A percentile compares a stretch with the other conserved stretches of the same genome.
phyloP scores from a whole-genome alignment of 2,329 filamentous ascomycete genomes.

The Monosporascus ibericus region DNA sequence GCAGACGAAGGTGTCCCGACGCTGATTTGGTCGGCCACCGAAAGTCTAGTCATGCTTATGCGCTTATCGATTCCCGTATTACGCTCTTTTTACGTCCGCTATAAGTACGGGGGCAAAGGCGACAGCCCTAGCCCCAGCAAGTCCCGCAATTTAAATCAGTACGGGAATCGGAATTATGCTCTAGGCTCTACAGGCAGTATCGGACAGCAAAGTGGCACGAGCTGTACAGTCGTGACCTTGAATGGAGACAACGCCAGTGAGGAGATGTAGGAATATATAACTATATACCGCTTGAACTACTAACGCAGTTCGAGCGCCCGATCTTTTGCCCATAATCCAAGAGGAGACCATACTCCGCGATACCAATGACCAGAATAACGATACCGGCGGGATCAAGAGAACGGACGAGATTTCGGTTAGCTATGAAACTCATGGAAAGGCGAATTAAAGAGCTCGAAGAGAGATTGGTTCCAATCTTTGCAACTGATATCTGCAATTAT shows the following conservation, averaged over 20 bases:
- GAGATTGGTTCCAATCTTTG: no score
- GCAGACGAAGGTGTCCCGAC: conserved; percentile 29
- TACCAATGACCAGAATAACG: no score
- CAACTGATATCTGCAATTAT: no score
- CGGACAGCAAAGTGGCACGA: not conserved
- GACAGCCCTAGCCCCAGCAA: not conserved
- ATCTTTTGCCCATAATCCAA: no score
- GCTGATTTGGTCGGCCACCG: conserved; percentile 33
- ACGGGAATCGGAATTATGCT: not conserved
- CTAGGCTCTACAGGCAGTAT: not conserved
- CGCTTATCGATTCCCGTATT: conserved; percentile 35
- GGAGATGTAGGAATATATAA: no score
- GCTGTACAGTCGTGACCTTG: not conserved
- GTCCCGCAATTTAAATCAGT: not conserved
- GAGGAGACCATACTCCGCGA: conserved; percentile 2
- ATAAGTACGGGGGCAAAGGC: conserved; percentile 1
- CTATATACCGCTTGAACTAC: no score
- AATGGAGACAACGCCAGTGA: not conserved
- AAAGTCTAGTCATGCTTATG: conserved; percentile 32
- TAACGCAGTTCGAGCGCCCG: no score
- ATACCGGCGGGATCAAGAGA: not conserved
- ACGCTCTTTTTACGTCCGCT: conserved; percentile 28
- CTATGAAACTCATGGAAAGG: not conserved
- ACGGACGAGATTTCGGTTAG: conserved; percentile 2
- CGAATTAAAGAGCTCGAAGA: not conserved